Percentiles rank a stretch among this genome's conserved stretches.
phyloP scores from a whole-genome alignment of 2,329 filamentous ascomycete species.

The Mycosphaerella sp. region DNA sequence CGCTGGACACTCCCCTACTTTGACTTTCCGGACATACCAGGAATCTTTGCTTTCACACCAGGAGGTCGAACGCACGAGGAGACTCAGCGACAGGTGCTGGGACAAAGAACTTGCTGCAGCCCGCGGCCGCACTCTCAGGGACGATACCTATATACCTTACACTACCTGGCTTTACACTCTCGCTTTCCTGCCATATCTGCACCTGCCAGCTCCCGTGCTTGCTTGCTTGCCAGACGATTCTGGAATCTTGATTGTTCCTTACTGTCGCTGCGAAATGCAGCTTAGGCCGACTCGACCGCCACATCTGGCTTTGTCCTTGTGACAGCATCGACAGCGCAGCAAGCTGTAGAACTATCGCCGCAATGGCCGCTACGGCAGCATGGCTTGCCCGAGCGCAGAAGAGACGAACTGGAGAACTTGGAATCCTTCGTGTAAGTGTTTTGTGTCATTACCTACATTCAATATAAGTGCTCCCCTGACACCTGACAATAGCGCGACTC shows the following conservation, averaged over 20 bases:
- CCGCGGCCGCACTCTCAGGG: no score
- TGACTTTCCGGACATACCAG: neutral
- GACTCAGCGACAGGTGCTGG: no score
- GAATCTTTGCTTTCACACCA: neutral
- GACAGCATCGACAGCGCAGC: neutral
- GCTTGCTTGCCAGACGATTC: neutral
- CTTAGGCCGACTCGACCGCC: conserved; percentile 3
- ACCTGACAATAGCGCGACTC: conserved; percentile 8
- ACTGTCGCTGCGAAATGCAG: neutral
- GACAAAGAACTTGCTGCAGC: no score
- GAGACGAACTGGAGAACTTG: conserved; percentile 15
- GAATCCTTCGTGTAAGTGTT: conserved; percentile 13
- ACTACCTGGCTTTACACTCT: no score
- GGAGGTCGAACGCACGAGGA: neutral
- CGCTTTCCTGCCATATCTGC: neutral
- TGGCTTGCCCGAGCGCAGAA: conserved; percentile 18
- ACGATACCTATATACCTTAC: no score
- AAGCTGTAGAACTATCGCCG: neutral
- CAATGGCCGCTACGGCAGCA: conserved; percentile 16
- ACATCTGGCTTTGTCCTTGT: neutral
- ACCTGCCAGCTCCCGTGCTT: neutral
- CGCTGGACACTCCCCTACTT: neutral
- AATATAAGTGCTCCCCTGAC: neutral
- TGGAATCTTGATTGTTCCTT: neutral
- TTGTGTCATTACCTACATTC: no score